These are phyloP conservation scores for Candida andamanensis DNA, from an alignment of 805 yeast genomes.

Conservation along the genomic window DNA sequence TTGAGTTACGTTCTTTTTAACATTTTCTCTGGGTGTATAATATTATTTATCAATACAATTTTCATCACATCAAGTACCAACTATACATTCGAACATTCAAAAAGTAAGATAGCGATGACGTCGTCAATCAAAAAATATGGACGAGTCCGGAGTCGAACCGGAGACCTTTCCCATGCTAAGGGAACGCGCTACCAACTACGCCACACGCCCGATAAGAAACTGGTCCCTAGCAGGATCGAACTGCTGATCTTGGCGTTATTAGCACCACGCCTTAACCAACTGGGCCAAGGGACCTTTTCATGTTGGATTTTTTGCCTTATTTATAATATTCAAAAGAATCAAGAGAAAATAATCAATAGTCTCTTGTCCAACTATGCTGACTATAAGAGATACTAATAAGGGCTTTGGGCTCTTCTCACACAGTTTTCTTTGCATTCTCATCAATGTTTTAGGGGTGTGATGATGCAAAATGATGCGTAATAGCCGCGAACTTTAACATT, in stretches of 20 bases:
- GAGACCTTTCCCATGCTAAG: constrained; percentile 26
- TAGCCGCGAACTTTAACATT: too few relatives aligned
- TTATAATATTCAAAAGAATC: too few relatives aligned
- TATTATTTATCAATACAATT: constrained; percentile 4
- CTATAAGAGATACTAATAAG: too few relatives aligned
- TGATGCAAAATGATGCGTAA: too few relatives aligned
- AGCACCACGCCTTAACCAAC: constrained; percentile 53
- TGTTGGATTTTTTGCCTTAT: neutral
- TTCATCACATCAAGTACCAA: neutral
- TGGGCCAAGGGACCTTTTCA: constrained; percentile 50
- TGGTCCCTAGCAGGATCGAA: constrained; percentile 88
- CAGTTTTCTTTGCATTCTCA: too few relatives aligned
- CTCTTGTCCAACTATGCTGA: too few relatives aligned
- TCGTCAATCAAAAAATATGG: constrained; percentile 13
- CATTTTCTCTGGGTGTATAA: constrained; percentile 8
- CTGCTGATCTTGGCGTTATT: constrained; percentile 69
- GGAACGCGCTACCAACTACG: constrained; percentile 47
- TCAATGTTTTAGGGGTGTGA: too few relatives aligned
- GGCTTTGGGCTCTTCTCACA: too few relatives aligned
- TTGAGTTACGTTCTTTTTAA: constrained; percentile 1
- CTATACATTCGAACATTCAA: neutral
- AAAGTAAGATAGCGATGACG: neutral
- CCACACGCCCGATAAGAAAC: constrained; percentile 38
- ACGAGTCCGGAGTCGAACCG: constrained; percentile 28
- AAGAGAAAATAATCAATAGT: too few relatives aligned